Evolutionary conservation across 148 eudicot species (phyloP).

Genomic region (Bassia scoparia): DNA sequence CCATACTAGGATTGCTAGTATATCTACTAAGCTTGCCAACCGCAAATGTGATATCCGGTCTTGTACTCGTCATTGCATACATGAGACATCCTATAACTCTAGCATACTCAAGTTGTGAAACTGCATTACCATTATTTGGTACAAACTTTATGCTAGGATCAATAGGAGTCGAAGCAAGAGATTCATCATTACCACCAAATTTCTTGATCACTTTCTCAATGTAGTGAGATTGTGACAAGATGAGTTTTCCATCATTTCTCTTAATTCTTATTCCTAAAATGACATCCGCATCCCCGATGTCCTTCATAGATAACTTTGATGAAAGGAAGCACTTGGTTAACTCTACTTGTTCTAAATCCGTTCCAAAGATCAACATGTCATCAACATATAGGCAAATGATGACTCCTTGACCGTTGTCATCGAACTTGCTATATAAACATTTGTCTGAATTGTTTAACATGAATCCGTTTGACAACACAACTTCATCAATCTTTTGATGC

Average conservation of each 20-base stretch:
- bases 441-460: background rate
- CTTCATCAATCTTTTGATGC: no score
- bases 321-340: background rate
- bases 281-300: background rate
- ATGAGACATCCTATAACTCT: background rate
- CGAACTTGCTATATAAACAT: background rate
- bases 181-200: background rate
- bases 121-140: background rate
- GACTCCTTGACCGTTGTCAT: background rate
- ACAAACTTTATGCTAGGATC: background rate
- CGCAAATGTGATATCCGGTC: background rate
- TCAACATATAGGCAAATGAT: background rate
- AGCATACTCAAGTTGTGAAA: background rate
- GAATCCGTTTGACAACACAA: background rate
- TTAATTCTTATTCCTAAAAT: background rate
- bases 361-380: background rate
- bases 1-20: constrained; percentile 3
- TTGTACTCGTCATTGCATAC: background rate
- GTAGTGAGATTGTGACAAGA: constrained; percentile 2
- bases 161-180: background rate
- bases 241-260: background rate
- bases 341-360: background rate
- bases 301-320: background rate
- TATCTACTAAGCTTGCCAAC: background rate
- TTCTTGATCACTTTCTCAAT: background rate